Evolutionary conservation across 495 filamentous ascomycete genomes (phyloP), one percentile per base, ranked within the genome.

Genomic region (Geopyxis carbonaria): DNA sequence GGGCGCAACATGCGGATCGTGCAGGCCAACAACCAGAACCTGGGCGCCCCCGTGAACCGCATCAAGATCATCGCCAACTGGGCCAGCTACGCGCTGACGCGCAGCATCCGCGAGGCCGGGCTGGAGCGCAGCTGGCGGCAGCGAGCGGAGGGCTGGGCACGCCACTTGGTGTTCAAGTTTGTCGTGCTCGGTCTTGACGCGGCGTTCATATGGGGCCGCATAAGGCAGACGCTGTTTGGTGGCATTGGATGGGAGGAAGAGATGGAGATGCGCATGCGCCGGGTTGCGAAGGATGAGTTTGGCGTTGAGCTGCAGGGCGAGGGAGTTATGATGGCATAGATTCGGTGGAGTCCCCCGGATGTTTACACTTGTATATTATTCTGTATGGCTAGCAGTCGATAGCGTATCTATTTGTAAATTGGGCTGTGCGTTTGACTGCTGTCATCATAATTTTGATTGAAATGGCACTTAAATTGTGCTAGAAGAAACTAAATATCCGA

Each of bases 1-100:
- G 86, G 85, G 1, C 73, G 89, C 4, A 94, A 93, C 55, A 70
- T 97, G 64, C 75, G 89, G 15, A 97, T 97, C 52, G 87, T 95
- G 7, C 77, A 81, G 56, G 74, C 64, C 0, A 80, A 81, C 53
- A 81, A 81, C 48, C 76, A 79, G 43, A 87, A 76, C 59, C 70
- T 97, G 18, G 87, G 89, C 30, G 85, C 80, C 0, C 89, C 89
- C 0, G 85, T 97, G 11, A 97, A 97, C 56, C 64, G 89, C 1
- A 75, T 97, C 47, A 94, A 93, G 63, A 84, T 93, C 50, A 93
- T 86, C 24, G 87, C 85, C 10, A 66, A 67, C 27, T 94, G 89
- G 89, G 89, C 89, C 0, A 79, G 71, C 41, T 34, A 58, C 59
- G 34, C 57, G 57, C 42, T 65, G 58, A 22, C 50, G 36, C 43